Conservation (phyloP, 371 early-diverging fungal genomes). For the Syncephalastrum monosporum region DNA sequence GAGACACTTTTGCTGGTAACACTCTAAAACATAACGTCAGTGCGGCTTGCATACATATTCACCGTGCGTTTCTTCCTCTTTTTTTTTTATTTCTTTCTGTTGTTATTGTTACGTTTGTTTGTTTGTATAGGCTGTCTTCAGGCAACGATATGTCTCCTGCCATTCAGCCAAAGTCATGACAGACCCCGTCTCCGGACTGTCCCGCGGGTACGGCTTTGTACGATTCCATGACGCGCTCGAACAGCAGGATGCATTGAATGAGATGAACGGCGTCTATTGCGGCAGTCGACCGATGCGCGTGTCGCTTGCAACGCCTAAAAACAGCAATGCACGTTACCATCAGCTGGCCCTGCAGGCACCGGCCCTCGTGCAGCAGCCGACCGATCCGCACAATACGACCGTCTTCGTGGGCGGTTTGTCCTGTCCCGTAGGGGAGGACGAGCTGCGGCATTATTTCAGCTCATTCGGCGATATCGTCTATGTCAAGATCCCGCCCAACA, state of each 20-base stretch:
- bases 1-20: constrained; percentile 72
- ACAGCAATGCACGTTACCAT: constrained; percentile 26
- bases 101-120: not conserved
- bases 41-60: too few relatives aligned
- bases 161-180: constrained; percentile 84
- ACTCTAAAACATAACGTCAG: constrained; percentile 8
- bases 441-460: constrained; percentile 72
- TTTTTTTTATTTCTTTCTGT: constrained; percentile 6
- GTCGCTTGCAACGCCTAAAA: constrained; percentile 79
- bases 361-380: constrained; percentile 47
- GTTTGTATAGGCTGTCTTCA: constrained; percentile 53
- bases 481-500: constrained; percentile 89
- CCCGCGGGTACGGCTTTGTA: constrained; percentile 84
- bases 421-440: constrained; percentile 74
- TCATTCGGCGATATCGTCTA: constrained; percentile 86
- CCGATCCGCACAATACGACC: constrained; percentile 71
- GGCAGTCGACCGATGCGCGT: constrained; percentile 85
- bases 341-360: constrained; percentile 32
- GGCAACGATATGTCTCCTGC: constrained; percentile 64
- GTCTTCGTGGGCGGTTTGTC: constrained; percentile 92
- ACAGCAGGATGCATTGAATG: constrained; percentile 71
- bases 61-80: not conserved
- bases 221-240: constrained; percentile 74
- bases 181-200: constrained; percentile 71
- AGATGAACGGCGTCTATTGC: constrained; percentile 76